Evolutionary conservation across 2,329 filamentous ascomycete genomes (phyloP), one percentile per base, ranked within the genome.

Genomic region (Botrytis galanthina): DNA sequence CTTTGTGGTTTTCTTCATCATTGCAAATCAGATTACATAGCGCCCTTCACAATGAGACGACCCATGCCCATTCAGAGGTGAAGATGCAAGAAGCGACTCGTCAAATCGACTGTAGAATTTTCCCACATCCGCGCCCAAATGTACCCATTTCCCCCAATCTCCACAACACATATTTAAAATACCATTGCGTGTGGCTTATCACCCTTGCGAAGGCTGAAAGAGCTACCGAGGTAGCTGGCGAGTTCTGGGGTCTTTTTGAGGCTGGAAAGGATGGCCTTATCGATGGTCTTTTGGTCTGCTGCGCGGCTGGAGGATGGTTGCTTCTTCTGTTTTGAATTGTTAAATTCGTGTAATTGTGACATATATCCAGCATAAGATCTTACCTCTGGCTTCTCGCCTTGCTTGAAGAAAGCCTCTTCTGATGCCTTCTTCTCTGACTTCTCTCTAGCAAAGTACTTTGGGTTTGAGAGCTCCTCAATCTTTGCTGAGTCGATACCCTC

Each of bases 171-270:
- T 74, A 75, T 76, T 77, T 98, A 99, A 91, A 95, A 99, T 88
- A 93, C 93, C 96, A 99, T 98, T 91, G 97, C 93, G 89, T 99
- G 96, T 87, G 96, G 96, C 92, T 95, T 95, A 90, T 99, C 95
- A 84, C 96, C 96, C 90, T 95, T 98, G 88, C 95, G 93, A 87
- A 99, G 92, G 91, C 93, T 97, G 93, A 99, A 99, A 84, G 92
- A 94, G 86, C 92, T 93, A 84, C 90, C 90, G 82, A 99, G 93
- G 91, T 99, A 99, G 88, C 92, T 93, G 84, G 91, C 87, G 82
- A 99, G 93, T 87, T 95, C 88, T 81, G 94, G 92, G 86, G 97
- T 94, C 92, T 98, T 98, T 93, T 98, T 98, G 90, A 99, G 96
- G 86, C 88, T 93, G 86, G 93, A 90, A 82, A 99, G 87, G 83